Evolutionary conservation across 148 eudicot genomes (phyloP).

Genomic region (Diospyros kaki): DNA sequence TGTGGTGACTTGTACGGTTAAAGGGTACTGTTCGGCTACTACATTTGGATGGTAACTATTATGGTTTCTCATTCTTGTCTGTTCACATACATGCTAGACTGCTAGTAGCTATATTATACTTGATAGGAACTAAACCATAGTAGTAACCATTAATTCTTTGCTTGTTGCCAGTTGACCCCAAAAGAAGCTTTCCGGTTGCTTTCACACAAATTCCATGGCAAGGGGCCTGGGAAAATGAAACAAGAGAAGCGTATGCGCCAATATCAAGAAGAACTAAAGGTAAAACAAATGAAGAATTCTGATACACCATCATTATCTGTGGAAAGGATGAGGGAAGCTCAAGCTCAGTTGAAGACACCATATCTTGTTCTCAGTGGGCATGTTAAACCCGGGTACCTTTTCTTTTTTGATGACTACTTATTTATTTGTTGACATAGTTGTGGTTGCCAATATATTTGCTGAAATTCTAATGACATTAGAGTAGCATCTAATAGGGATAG

Average conservation of each 20-base stretch:
- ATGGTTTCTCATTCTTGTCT: not conserved
- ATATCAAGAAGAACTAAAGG: constrained; percentile 75
- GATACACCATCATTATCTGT: constrained; percentile 87
- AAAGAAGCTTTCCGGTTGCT: constrained; percentile 87
- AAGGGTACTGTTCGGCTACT: not conserved
- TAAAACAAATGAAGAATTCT: constrained; percentile 86
- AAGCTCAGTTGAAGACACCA: constrained; percentile 64
- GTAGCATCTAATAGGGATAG: not conserved
- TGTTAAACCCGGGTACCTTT: constrained; percentile 85
- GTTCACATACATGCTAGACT: not conserved
- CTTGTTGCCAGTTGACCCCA: constrained; percentile 71
- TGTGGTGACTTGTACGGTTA: not conserved
- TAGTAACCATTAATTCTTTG: not conserved
- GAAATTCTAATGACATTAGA: not conserved
- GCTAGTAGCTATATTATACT: not conserved
- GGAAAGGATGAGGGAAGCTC: constrained; percentile 93
- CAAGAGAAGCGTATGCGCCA: constrained; percentile 89
- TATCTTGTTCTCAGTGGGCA: constrained; percentile 92
- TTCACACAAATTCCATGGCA: constrained; percentile 94
- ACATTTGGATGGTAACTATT: not conserved
- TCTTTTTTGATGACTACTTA: not conserved
- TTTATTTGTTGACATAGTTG: not conserved
- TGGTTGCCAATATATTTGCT: not conserved
- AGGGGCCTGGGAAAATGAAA: constrained; percentile 92
- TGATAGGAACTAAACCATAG: not conserved